phyloP scores from a whole-genome alignment of 106 monocot species.

The Dioscorea zingiberensis region DNA sequence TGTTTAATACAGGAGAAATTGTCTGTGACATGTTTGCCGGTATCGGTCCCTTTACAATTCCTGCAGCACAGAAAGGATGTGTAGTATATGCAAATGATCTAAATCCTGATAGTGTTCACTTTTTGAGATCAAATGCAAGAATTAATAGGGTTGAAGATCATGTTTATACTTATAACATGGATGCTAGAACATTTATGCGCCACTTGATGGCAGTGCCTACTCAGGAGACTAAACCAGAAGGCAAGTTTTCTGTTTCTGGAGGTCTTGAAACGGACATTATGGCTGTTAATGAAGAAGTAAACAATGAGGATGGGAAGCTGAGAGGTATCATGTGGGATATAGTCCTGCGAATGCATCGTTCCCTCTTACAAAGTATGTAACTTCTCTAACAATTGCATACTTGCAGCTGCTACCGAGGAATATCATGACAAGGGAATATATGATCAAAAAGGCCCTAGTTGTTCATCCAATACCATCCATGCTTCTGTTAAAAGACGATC shows the following conservation, averaged over 20 bases:
- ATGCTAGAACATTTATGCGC: slow-evolving; percentile 88
- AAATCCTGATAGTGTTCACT: slow-evolving; percentile 88
- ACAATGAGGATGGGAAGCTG: slow-evolving; percentile 20
- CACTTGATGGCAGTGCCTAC: slow-evolving; percentile 44
- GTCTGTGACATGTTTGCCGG: slow-evolving; percentile 99
- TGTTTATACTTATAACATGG: slow-evolving; percentile 74
- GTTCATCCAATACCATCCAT: slow-evolving; percentile 9
- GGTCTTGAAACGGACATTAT: slow-evolving; percentile 12
- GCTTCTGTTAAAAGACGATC: slow-evolving; percentile 42
- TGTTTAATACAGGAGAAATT: slow-evolving; percentile 63
- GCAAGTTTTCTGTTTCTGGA: slow-evolving; percentile 7
- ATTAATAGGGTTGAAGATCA: slow-evolving; percentile 81
- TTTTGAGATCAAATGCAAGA: slow-evolving; percentile 62
- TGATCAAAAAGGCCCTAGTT: slow-evolving; percentile 14
- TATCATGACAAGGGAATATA: slow-evolving; percentile 2
- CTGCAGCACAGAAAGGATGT: slow-evolving; percentile 92
- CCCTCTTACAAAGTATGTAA: neutral
- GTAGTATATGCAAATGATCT: slow-evolving; percentile 92
- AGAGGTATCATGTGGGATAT: slow-evolving; percentile 17
- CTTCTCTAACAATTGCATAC: neutral
- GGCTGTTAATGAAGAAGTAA: slow-evolving; percentile 6
- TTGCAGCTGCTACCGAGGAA: slow-evolving; percentile 13
- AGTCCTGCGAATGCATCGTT: neutral
- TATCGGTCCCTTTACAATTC: slow-evolving; percentile 91
- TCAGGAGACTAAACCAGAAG: slow-evolving; percentile 21